A percentile compares a stretch with the other conserved stretches of the same genome.
Conservation (phyloP, 163 green algal genomes). For the Scenedesmus sp. region DNA sequence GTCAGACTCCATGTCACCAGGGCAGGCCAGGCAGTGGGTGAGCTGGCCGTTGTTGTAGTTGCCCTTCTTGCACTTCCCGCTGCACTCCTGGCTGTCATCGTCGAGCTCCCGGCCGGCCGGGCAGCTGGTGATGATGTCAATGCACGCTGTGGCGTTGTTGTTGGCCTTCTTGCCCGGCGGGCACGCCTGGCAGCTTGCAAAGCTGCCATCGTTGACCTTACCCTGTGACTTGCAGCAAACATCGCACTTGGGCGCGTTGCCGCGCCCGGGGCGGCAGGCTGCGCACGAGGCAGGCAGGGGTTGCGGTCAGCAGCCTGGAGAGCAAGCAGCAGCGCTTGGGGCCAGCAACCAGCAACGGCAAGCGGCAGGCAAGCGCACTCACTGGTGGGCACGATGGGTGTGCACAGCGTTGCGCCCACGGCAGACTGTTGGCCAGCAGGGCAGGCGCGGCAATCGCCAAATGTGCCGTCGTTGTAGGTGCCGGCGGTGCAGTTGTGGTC, state of each 20-base stretch:
- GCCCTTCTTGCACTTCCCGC: neutral
- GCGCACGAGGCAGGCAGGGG: too few species aligned
- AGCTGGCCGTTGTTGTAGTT: neutral
- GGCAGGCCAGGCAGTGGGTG: too few species aligned
- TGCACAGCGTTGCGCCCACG: neutral
- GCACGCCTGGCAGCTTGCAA: too few species aligned
- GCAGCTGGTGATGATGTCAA: neutral
- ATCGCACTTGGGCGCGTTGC: neutral
- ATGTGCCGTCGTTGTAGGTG: too few species aligned
- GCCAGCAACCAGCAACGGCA: too few species aligned
- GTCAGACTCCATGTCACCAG: too few species aligned
- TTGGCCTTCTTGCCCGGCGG: neutral
- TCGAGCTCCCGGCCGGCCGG: neutral
- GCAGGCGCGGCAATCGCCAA: neutral
- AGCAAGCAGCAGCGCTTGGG: too few species aligned
- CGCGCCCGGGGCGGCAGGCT: neutral
- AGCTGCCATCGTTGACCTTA: neutral
- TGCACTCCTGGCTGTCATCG: neutral
- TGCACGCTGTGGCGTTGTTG: too few species aligned
- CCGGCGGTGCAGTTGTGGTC: too few species aligned
- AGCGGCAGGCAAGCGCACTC: too few species aligned
- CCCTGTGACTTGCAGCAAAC: neutral
- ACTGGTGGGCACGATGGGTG: too few species aligned
- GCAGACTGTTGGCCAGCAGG: neutral
- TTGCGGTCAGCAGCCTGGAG: too few species aligned